Percentiles rank a stretch among this genome's conserved stretches.
Evolutionary conservation across 768 basidiomycete species (phyloP).

Genomic region (Calocera cornea): DNA sequence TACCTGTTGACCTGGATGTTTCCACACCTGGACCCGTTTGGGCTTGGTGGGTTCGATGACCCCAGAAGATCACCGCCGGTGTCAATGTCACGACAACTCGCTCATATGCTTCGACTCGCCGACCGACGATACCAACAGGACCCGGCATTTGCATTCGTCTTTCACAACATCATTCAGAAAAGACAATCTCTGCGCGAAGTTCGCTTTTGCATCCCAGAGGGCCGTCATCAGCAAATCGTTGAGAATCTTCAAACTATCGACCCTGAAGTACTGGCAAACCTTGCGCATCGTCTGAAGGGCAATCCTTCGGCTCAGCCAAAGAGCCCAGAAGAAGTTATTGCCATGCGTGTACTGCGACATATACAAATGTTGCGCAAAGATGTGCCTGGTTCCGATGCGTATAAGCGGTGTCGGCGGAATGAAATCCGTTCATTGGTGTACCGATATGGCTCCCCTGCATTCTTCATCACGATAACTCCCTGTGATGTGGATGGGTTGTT

Average conservation of each 20-base stretch:
- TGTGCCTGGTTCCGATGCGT: slow-evolving; percentile 23
- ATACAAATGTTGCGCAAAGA: slow-evolving; percentile 15
- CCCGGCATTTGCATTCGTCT: slow-evolving; percentile 30
- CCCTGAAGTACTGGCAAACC: slow-evolving; percentile 17
- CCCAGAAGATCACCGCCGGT: slow-evolving; percentile 11
- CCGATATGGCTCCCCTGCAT: slow-evolving; percentile 26
- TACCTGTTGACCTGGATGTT: slow-evolving; percentile 29
- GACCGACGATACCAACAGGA: slow-evolving; percentile 29
- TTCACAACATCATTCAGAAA: slow-evolving; percentile 32
- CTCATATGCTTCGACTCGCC: slow-evolving; percentile 23
- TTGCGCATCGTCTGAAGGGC: slow-evolving; percentile 16
- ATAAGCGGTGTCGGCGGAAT: slow-evolving; percentile 24
- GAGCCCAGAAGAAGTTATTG: slow-evolving; percentile 21
- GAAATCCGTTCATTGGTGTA: slow-evolving; percentile 28
- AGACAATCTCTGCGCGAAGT: slow-evolving; percentile 23
- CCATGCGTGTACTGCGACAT: slow-evolving; percentile 18
- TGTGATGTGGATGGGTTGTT: slow-evolving; percentile 32
- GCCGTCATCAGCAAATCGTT: slow-evolving; percentile 21
- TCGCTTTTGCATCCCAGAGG: slow-evolving; percentile 21
- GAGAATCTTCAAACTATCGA: slow-evolving; percentile 18
- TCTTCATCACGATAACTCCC: slow-evolving; percentile 38
- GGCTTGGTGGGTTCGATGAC: slow-evolving; percentile 33
- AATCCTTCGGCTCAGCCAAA: slow-evolving; percentile 16
- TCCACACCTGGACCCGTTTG: slow-evolving; percentile 34
- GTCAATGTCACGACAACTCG: slow-evolving; percentile 25